Evolutionary conservation across 148 eudicot species (phyloP).

Genomic region (Camellia japonica): DNA sequence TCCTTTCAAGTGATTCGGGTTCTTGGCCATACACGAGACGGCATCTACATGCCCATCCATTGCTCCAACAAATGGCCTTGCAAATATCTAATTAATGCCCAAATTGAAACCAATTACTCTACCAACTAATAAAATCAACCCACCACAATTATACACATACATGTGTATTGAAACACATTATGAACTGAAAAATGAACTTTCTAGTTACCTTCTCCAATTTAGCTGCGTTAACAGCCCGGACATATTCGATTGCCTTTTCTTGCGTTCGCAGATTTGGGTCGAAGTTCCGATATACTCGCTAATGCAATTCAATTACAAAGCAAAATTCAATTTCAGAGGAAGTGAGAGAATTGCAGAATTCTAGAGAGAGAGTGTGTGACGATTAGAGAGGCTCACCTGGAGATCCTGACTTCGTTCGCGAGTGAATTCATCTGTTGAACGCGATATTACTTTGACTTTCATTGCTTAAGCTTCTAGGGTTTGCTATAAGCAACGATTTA

Average conservation of each 20-base stretch:
- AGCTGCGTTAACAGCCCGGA: slow-evolving; percentile 84
- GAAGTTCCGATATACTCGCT: slow-evolving; percentile 84
- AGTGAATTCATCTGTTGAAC: slow-evolving; percentile 80
- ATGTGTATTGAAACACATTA: neutral
- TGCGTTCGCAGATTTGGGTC: slow-evolving; percentile 83
- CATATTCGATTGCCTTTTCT: slow-evolving; percentile 88
- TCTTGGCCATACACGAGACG: slow-evolving; percentile 89
- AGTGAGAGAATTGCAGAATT: neutral
- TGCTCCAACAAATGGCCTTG: slow-evolving; percentile 86
- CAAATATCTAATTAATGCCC: slow-evolving; percentile 61
- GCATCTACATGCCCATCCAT: slow-evolving; percentile 90
- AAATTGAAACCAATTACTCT: slow-evolving; percentile 3
- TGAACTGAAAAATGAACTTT: neutral
- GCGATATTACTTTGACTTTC: slow-evolving; percentile 81
- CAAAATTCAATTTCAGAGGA: neutral
- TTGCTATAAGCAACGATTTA: neutral
- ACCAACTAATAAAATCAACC: neutral
- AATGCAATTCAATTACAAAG: neutral
- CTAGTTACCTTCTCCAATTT: slow-evolving; percentile 75
- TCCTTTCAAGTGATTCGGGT: slow-evolving; percentile 70
- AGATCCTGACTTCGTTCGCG: slow-evolving; percentile 87
- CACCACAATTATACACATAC: slow-evolving; percentile 10
- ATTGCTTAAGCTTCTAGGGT: slow-evolving; percentile 20
- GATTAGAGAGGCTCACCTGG: slow-evolving; percentile 41
- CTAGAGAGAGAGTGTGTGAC: neutral